Base-by-base conservation (phyloP, 176 grass and related monocot genomes). In the Neostapfia colusana region DNA sequence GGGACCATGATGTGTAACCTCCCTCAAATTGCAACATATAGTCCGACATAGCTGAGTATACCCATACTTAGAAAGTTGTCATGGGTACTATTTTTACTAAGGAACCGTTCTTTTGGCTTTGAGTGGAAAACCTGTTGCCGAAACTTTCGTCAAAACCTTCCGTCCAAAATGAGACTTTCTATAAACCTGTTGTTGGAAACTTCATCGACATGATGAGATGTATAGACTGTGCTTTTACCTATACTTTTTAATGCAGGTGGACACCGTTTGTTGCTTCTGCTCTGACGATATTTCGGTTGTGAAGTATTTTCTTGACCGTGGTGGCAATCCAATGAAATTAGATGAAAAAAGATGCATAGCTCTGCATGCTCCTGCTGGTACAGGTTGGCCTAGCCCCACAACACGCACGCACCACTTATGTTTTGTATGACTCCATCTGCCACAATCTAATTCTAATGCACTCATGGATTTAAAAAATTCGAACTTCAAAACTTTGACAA, bases 271-370 rank as follows among this genome's bases (percentile, higher is more conserved):
- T 75, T 38, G 54, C n/a, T 10, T 5, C 50, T 45, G 72, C 64
- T 62, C 43, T 26, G 67, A 34, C 16, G 55, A 72, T 72, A 14
- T 81, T 81, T 41, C 67, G 17, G 62, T 57, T 8, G 31, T 81
- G 40, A 50, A 39, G 35, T 81, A 81, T 51, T 26, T 81, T 2
- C 31, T 81, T 72, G 79, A 81, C 37, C 56, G 7, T 50, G 67
- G 68, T n/a, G 79, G 28, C 20, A 68, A 81, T 81, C 15, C 49
- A 51, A 51, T 39, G 65, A 61, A 84, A 77, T 0, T 43, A 83
- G 73, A 84, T n/a, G 34, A 12, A 4, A 41, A 63, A 11, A 65
- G 81, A 21, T 5, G 41, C 21, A 70, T 55, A 34, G 43, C 26
- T 51, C 73, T 83, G 18, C 81, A 84, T 35, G 73, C 70, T 77